Conservation (phyloP, 768 basidiomycete genomes). For the Porpolomopsis calyptriformis region DNA sequence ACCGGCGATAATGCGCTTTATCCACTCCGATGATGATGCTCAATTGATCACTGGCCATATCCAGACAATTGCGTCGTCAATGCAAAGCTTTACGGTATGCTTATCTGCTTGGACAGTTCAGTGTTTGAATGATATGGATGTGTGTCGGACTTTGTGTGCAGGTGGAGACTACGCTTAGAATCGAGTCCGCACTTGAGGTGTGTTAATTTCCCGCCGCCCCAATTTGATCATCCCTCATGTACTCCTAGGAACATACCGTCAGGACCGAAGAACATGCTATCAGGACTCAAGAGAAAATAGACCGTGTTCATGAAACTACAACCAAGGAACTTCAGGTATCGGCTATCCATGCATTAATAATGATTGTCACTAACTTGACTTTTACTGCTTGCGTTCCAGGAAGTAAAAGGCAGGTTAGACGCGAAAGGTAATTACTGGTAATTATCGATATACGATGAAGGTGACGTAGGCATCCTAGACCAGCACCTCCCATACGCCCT, state of each 20-base stretch:
- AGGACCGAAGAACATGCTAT: not conserved
- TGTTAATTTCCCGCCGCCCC: not conserved
- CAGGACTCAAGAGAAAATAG: not conserved
- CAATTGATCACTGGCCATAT: not conserved
- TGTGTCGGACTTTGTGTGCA: too few species aligned
- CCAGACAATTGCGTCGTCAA: too few species aligned
- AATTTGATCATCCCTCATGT: too few species aligned
- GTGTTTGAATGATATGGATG: not conserved
- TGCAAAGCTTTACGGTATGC: slow-evolving; percentile 3
- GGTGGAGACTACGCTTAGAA: slow-evolving; percentile 2
- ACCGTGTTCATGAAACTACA: not conserved
- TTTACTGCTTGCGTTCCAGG: not conserved
- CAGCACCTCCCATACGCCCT: not conserved
- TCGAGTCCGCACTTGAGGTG: slow-evolving; percentile 1
- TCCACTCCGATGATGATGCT: slow-evolving; percentile 1
- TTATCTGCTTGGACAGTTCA: not conserved
- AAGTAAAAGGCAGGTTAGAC: not conserved
- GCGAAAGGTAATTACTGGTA: not conserved
- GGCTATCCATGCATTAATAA: not conserved
- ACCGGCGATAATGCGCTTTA: not conserved
- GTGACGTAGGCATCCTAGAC: not conserved
- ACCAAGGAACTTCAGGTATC: not conserved
- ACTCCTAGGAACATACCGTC: too few species aligned
- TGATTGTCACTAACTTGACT: not conserved
- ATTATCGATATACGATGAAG: not conserved